These are phyloP conservation scores for Dysphania ambrosioides DNA, from an alignment of 148 eudicot species.

Conservation along the genomic window DNA sequence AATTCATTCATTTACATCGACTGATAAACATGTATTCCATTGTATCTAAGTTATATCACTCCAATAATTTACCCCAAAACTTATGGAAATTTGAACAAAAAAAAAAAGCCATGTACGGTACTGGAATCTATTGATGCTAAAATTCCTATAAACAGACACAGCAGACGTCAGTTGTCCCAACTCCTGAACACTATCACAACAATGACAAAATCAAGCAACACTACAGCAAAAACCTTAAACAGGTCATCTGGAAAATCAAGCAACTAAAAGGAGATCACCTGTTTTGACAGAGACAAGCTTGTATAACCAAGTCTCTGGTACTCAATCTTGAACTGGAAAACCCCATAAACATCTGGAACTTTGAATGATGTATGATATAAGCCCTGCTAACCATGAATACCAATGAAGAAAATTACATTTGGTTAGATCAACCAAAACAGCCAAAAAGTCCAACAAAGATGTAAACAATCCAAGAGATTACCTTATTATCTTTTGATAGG, in stretches of 20 bases:
- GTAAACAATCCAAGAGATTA: slow-evolving; percentile 6
- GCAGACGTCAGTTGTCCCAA: neutral
- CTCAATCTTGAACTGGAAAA: slow-evolving; percentile 35
- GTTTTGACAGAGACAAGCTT: slow-evolving; percentile 32
- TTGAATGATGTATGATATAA: slow-evolving; percentile 31
- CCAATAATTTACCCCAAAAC: neutral
- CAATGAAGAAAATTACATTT: neutral
- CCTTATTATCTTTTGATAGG: slow-evolving; percentile 41
- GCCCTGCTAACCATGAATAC: slow-evolving; percentile 23
- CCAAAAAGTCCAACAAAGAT: neutral
- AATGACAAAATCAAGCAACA: neutral
- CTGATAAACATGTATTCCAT: neutral
- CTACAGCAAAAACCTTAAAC: neutral
- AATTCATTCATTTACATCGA: neutral
- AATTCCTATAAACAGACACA: neutral
- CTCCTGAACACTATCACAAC: neutral
- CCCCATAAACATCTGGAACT: slow-evolving; percentile 34
- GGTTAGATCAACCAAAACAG: neutral
- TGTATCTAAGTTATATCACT: neutral
- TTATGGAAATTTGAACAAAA: neutral
- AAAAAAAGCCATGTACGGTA: neutral
- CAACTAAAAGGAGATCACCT: slow-evolving; percentile 17
- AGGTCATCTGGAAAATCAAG: neutral
- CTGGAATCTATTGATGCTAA: neutral
- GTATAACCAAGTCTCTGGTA: slow-evolving; percentile 34